Evolutionary conservation across 1,284 basidiomycete species (phyloP).

Genomic region (Mycosarcoma mackinlayi): DNA sequence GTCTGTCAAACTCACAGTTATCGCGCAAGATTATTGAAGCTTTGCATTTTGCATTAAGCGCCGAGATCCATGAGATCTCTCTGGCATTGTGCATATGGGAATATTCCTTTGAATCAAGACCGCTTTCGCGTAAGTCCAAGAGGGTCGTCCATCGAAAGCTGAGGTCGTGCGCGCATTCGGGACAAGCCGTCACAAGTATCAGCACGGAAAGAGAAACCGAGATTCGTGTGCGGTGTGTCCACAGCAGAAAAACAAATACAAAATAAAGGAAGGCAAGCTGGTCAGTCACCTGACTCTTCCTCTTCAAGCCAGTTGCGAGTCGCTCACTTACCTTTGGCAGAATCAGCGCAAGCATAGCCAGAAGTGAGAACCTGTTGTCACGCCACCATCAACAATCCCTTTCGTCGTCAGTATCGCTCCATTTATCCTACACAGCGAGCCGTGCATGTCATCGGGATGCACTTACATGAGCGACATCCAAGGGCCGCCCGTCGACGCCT

Average conservation of each 20-base stretch:
- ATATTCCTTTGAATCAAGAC: neutral
- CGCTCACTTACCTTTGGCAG: conserved; percentile 40
- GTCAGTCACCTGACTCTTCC: neutral
- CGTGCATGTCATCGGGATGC: no score
- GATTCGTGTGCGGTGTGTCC: neutral
- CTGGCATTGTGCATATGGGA: no score
- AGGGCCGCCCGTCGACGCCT: conserved; percentile 33
- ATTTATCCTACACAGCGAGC: neutral
- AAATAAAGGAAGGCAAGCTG: neutral
- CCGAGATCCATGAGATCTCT: no score
- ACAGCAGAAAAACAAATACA: neutral
- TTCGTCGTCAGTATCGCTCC: neutral
- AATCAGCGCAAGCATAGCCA: conserved; percentile 35
- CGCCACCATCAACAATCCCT: neutral
- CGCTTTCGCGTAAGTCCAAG: conserved; percentile 19
- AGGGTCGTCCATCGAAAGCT: conserved; percentile 33
- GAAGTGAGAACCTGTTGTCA: conserved; percentile 27
- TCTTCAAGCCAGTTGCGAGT: neutral
- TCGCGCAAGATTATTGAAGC: no score
- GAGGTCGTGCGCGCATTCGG: neutral
- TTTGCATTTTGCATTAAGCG: no score
- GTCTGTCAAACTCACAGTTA: no score
- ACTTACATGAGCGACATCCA: conserved; percentile 39
- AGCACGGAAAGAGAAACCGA: neutral
- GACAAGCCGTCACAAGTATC: neutral